phyloP scores from a whole-genome alignment of 495 filamentous ascomycete genomes.

The Hypoxylon lienhwacheense region DNA sequence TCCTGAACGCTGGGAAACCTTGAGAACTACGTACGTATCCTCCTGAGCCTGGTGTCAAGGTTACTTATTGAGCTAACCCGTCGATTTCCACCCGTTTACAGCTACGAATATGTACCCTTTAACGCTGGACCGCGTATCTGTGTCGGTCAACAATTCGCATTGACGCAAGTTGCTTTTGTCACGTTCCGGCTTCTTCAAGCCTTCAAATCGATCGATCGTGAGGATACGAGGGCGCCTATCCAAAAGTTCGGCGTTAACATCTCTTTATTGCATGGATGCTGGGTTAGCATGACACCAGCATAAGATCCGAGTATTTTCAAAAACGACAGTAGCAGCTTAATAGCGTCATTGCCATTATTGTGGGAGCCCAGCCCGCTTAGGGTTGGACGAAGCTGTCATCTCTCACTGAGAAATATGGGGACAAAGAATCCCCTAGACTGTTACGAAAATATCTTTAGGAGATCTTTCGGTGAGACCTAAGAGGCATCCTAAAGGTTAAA shows the following conservation, averaged over 20 bases:
- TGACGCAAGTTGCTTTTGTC: slow-evolving; percentile 61
- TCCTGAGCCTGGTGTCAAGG: background rate
- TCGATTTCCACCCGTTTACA: slow-evolving; percentile 22
- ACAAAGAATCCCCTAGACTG: too few species aligned
- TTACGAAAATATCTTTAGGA: too few species aligned
- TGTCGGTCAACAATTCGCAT: slow-evolving; percentile 60
- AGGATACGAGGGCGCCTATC: slow-evolving; percentile 45
- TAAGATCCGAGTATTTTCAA: background rate
- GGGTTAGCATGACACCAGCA: slow-evolving; percentile 39
- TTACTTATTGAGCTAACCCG: background rate
- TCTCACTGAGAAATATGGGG: too few species aligned
- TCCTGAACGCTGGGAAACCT: slow-evolving; percentile 50
- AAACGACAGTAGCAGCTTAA: background rate
- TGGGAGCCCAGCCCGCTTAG: too few species aligned
- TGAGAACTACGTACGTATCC: slow-evolving; percentile 28
- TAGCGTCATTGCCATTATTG: background rate
- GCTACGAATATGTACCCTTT: slow-evolving; percentile 66
- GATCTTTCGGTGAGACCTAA: too few species aligned
- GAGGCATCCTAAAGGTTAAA: too few species aligned
- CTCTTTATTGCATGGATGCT: slow-evolving; percentile 44
- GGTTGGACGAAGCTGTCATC: too few species aligned
- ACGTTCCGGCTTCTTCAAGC: slow-evolving; percentile 61
- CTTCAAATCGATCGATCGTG: slow-evolving; percentile 57
- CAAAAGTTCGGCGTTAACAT: slow-evolving; percentile 40
- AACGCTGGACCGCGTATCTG: slow-evolving; percentile 67